Percentiles rank a stretch among this genome's conserved stretches.
These are phyloP conservation scores for Mortierella sp. DNA, from an alignment of 371 early-diverging fungal species.

Conservation along the genomic window DNA sequence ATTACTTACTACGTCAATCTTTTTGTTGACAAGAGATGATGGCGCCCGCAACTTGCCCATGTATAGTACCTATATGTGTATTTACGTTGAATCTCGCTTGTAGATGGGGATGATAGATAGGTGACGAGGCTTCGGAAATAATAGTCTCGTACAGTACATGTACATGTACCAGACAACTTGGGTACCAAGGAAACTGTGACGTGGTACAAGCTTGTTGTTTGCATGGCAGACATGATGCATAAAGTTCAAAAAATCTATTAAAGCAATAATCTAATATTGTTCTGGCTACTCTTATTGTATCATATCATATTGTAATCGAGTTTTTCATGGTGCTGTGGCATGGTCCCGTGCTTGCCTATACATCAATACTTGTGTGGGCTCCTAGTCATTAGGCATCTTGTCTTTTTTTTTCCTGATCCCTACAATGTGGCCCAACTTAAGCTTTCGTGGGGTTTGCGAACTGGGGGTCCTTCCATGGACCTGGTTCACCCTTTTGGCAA, in stretches of 20 bases:
- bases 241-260: not conserved
- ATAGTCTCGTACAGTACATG: too few relatives aligned
- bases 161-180: too few relatives aligned
- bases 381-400: not conserved
- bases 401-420: not conserved
- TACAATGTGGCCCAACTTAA: not conserved
- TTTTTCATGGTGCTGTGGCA: not conserved
- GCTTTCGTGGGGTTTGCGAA: conserved; percentile 29
- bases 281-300: not conserved
- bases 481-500: conserved; percentile 62
- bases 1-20: too few relatives aligned
- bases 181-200: too few relatives aligned
- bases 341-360: not conserved
- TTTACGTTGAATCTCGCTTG: too few relatives aligned
- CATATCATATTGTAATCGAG: conserved; percentile 2
- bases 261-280: not conserved
- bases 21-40: too few relatives aligned
- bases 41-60: too few relatives aligned
- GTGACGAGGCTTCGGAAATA: too few relatives aligned
- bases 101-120: too few relatives aligned
- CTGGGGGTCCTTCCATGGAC: conserved; percentile 63
- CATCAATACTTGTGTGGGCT: not conserved
- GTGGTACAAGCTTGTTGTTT: too few relatives aligned
- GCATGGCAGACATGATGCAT: too few relatives aligned
- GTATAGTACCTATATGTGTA: too few relatives aligned